Percentiles rank a stretch among this genome's conserved stretches.
Evolutionary conservation across 495 filamentous ascomycete genomes (phyloP).

Genomic region (Lasiosphaeriaceae sp.): DNA sequence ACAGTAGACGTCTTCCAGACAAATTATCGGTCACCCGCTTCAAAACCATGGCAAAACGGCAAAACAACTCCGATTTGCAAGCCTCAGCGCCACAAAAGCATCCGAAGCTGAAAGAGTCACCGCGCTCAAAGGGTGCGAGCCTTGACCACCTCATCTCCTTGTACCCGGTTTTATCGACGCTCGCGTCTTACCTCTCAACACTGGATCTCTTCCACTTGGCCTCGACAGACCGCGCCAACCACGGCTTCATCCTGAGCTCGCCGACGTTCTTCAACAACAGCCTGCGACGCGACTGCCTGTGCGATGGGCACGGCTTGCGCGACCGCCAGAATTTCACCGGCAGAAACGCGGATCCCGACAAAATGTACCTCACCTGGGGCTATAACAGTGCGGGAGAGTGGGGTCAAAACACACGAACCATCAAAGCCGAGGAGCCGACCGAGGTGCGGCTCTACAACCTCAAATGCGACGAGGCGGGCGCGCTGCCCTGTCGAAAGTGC

Average conservation of each 20-base stretch:
- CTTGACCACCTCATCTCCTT: neutral
- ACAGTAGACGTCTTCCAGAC: no score
- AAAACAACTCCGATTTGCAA: no score
- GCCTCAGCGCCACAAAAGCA: no score
- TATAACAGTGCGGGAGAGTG: neutral
- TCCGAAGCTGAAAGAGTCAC: no score
- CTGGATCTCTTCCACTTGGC: constrained; percentile 1
- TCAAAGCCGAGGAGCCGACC: neutral
- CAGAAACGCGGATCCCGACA: neutral
- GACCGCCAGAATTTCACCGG: neutral
- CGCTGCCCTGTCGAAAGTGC: neutral
- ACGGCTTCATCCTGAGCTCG: neutral
- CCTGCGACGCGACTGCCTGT: neutral
- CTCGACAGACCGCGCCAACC: constrained; percentile 1
- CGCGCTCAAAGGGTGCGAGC: no score
- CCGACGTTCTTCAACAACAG: neutral
- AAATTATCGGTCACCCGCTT: no score
- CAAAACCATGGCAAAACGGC: no score
- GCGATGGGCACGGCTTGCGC: constrained; percentile 1
- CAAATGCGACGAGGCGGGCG: neutral
- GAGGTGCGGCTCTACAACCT: constrained; percentile 5
- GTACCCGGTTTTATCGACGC: neutral
- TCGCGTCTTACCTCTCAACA: neutral
- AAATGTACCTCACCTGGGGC: no score
- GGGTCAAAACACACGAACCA: no score